Conservation (phyloP, 176 grass and related monocot genomes). For the Aegilops sharonensis region DNA sequence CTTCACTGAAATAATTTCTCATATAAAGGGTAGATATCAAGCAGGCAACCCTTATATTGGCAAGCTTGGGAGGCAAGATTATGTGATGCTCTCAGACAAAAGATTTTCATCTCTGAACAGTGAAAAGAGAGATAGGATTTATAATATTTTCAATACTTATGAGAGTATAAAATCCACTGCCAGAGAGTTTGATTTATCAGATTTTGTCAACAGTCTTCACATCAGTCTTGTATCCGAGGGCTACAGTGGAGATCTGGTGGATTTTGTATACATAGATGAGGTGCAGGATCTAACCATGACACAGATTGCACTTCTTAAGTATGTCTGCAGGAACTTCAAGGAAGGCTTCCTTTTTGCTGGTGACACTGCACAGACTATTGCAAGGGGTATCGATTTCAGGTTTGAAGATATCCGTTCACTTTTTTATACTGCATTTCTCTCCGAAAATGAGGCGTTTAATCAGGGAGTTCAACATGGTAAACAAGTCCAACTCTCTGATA, state of each 20-base stretch:
- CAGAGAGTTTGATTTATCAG: slow-evolving; percentile 76
- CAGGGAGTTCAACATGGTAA: slow-evolving; percentile 36
- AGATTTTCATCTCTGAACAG: slow-evolving; percentile 57
- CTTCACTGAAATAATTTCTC: slow-evolving; percentile 86
- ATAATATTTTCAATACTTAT: slow-evolving; percentile 68
- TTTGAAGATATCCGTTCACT: slow-evolving; percentile 83
- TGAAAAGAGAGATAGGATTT: slow-evolving; percentile 48
- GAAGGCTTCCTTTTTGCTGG: slow-evolving; percentile 88
- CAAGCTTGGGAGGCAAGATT: slow-evolving; percentile 42
- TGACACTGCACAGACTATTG: slow-evolving; percentile 87
- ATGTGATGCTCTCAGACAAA: slow-evolving; percentile 64
- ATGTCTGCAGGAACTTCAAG: slow-evolving; percentile 68
- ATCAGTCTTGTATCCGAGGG: slow-evolving; percentile 32
- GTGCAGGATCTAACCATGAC: slow-evolving; percentile 86
- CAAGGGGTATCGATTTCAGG: slow-evolving; percentile 85
- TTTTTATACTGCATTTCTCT: slow-evolving; percentile 69
- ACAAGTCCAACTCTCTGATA: slow-evolving; percentile 37
- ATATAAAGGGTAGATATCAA: slow-evolving; percentile 64
- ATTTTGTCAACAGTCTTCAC: slow-evolving; percentile 76
- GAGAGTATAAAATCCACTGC: slow-evolving; percentile 54
- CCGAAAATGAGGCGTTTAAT: slow-evolving; percentile 14
- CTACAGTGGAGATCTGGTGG: slow-evolving; percentile 47
- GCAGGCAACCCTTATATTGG: neutral
- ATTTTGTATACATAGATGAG: slow-evolving; percentile 89
- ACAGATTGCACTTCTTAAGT: slow-evolving; percentile 75